phyloP scores from a whole-genome alignment of 1,284 basidiomycete genomes.

The Taiwanofungus camphoratus region DNA sequence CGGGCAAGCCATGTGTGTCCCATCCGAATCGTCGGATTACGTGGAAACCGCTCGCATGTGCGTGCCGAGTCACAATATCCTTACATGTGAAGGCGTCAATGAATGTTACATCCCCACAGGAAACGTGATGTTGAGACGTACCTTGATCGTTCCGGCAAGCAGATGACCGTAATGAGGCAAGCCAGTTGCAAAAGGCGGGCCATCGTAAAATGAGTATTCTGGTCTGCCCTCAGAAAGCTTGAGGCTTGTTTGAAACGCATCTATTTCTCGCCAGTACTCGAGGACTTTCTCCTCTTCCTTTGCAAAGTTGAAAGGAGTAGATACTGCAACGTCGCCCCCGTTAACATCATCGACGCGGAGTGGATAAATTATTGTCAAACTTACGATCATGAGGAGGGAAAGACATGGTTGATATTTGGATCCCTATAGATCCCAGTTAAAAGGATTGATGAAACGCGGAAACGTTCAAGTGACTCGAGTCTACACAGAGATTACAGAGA shows the following conservation, averaged over 20 bases:
- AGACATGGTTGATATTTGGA: conserved; percentile 40
- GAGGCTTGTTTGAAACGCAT: conserved; percentile 94
- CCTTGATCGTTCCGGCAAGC: conserved; percentile 93
- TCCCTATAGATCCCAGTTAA: neutral
- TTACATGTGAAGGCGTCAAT: conserved; percentile 33
- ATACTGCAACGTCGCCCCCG: conserved; percentile 38
- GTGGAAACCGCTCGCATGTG: conserved; percentile 89
- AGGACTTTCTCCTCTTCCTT: conserved; percentile 93
- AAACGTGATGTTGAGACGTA: conserved; percentile 29
- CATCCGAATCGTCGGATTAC: conserved; percentile 97
- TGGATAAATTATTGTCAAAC: conserved; percentile 24
- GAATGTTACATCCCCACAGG: neutral
- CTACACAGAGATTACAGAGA: no score
- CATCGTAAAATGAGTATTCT: conserved; percentile 95
- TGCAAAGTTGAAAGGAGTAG: conserved; percentile 80
- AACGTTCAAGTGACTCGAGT: conserved; percentile 5
- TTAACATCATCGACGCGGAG: conserved; percentile 9
- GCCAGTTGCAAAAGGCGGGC: conserved; percentile 97
- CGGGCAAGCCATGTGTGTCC: conserved; percentile 98
- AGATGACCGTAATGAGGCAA: conserved; percentile 95
- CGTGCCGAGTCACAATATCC: conserved; percentile 97
- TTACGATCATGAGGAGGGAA: conserved; percentile 70
- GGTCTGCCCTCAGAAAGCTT: conserved; percentile 89
- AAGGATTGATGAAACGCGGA: neutral
- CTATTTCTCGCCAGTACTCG: conserved; percentile 92